Conservation (phyloP, 352 stramenopile genomes). For the Globisporangium nagaii region DNA sequence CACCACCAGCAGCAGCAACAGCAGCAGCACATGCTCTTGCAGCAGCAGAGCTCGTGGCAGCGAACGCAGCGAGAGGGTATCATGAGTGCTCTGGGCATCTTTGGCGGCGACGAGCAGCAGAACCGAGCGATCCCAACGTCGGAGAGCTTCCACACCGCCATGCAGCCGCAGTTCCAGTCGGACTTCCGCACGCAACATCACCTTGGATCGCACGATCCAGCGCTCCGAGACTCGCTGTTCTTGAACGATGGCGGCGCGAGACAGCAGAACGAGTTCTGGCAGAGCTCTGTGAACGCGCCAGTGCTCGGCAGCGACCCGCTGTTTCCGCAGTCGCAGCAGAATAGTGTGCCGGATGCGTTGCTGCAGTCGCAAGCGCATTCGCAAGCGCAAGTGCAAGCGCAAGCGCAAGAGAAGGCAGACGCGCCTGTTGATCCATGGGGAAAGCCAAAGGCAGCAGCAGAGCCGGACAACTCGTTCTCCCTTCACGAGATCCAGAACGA, state of each 20-base stretch:
- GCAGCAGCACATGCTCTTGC: slow-evolving; percentile 60
- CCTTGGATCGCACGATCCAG: slow-evolving; percentile 11
- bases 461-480: slow-evolving; percentile 17
- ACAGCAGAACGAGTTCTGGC: slow-evolving; percentile 17
- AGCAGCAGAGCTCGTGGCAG: slow-evolving; percentile 79
- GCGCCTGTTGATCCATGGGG: slow-evolving; percentile 27
- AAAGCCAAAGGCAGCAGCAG: slow-evolving; percentile 15
- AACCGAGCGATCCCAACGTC: slow-evolving; percentile 15
- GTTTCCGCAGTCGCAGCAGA: slow-evolving; percentile 2
- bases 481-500: slow-evolving; percentile 40
- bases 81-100: slow-evolving; percentile 71
- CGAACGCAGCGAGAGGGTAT: slow-evolving; percentile 68
- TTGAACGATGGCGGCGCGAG: slow-evolving; percentile 14
- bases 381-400: background rate
- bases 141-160: slow-evolving; percentile 26
- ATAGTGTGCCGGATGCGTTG: background rate
- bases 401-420: slow-evolving; percentile 12
- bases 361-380: background rate
- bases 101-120: slow-evolving; percentile 31
- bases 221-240: slow-evolving; percentile 25
- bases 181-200: slow-evolving; percentile 45
- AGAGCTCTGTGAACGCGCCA: slow-evolving; percentile 1
- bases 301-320: background rate
- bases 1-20: slow-evolving; percentile 55
- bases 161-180: slow-evolving; percentile 48